phyloP scores from a whole-genome alignment of 305 asterid genomes.

The Fraxinus floribunda region DNA sequence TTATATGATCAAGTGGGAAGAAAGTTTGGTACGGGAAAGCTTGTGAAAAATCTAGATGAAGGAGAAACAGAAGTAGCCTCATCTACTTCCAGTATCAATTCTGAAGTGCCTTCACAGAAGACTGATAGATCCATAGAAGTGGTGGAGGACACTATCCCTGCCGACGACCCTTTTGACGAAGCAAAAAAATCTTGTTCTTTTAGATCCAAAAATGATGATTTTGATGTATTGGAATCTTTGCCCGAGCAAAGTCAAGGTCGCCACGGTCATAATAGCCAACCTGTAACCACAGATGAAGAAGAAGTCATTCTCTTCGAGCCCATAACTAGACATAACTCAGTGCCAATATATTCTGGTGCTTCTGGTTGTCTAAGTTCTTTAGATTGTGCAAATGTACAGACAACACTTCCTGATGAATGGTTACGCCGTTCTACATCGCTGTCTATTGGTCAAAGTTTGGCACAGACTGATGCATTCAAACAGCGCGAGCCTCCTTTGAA shows the following conservation, averaged over 20 bases:
- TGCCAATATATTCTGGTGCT: slow-evolving; percentile 46
- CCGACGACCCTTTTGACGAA: neutral
- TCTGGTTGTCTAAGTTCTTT: slow-evolving; percentile 29
- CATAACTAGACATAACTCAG: slow-evolving; percentile 67
- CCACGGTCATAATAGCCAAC: slow-evolving; percentile 21
- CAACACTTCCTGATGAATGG: slow-evolving; percentile 45
- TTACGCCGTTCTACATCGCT: slow-evolving; percentile 65
- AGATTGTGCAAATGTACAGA: slow-evolving; percentile 19
- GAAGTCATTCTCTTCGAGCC: slow-evolving; percentile 95
- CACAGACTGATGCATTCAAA: slow-evolving; percentile 41
- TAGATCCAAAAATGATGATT: neutral
- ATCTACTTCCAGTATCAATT: slow-evolving; percentile 21
- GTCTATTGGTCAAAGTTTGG: slow-evolving; percentile 42
- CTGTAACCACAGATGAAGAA: slow-evolving; percentile 52
- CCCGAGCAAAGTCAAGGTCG: slow-evolving; percentile 12
- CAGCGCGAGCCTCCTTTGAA: slow-evolving; percentile 36
- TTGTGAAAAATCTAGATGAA: slow-evolving; percentile 14
- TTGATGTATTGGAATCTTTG: neutral
- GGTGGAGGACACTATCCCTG: neutral
- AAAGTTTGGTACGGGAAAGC: slow-evolving; percentile 22
- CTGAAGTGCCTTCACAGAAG: slow-evolving; percentile 17
- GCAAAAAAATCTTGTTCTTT: neutral
- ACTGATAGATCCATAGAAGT: slow-evolving; percentile 4
- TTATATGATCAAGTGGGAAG: slow-evolving; percentile 24
- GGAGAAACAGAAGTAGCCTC: slow-evolving; percentile 22